Conservation (phyloP, 225 moss, liverwort and hornwort species). For the Neckera pumila region DNA sequence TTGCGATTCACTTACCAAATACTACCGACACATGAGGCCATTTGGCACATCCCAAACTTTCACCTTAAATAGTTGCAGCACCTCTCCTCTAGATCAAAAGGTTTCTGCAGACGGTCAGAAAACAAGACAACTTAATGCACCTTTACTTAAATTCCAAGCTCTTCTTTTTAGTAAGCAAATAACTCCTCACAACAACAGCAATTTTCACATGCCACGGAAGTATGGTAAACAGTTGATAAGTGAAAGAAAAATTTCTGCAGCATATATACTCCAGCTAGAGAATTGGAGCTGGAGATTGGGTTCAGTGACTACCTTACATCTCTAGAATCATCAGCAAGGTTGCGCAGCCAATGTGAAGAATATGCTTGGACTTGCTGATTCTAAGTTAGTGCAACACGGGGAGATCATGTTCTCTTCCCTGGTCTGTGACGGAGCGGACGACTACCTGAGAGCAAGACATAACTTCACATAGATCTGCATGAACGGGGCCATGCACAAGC, state of each 20-base stretch:
- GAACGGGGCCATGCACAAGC: background rate
- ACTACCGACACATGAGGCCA: background rate
- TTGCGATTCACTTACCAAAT: background rate
- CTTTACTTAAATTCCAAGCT: background rate
- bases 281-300: background rate
- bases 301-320: background rate
- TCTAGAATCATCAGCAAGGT: background rate
- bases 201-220: background rate
- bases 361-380: background rate
- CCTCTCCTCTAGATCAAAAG: background rate
- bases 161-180: background rate
- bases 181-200: background rate
- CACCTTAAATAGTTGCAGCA: background rate
- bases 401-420: background rate
- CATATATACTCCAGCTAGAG: background rate
- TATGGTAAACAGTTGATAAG: no score
- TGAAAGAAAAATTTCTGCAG: background rate
- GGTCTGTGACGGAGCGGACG: background rate
- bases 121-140: background rate
- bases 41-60: background rate
- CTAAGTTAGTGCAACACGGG: background rate
- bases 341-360: background rate
- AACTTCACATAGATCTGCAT: background rate
- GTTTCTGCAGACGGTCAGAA: background rate
- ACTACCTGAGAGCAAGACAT: background rate